Base-by-base conservation (phyloP, 176 grass and related monocot genomes). In the Avena atlantica region DNA sequence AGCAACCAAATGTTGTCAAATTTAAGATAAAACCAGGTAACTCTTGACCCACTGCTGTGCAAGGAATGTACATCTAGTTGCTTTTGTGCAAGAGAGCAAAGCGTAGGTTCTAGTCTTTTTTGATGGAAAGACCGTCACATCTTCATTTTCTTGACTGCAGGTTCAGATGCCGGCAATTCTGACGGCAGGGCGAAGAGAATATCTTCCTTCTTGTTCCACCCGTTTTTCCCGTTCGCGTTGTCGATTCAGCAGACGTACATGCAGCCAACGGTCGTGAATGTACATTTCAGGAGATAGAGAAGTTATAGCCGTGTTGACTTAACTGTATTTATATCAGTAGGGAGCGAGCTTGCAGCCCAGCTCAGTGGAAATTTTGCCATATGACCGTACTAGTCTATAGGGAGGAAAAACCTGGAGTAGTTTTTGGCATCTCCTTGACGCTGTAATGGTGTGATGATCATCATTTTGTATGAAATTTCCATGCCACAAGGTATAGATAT, bases 21-120 rank as follows among this genome's bases (percentile, higher is more conserved):
- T 98, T 98, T 71, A 98, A 96, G 92, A 98, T 98, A 58, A 98
- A 96, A 68, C 93, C 93, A 94, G 93, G 96, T 96, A 94, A 82
- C 52, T 60, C 42, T 20, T 49, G 16, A 49, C 42, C 37, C 40
- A 65, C 51, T 31, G 42, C 2, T 50, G 14, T 84, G 50, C 25
- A 21, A 6, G 40, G 40, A 42, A 42, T 42, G 40, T 13, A 17
- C 53, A 8, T 57, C 5, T 57, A 19, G 17, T 13, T 57, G 53
- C 53, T 19, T 57, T 19, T 57, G 4, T 57, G 5, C 53, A 7
- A 19, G 53, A 16, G 16, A 57, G 15, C 53, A 57, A 57, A 57
- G 1, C 53, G 7, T 57, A 19, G 7, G 5, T 57, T 57, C 53
- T 5, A 7, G 5, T 8, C 17, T 16, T 8, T 6, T 57, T 57